phyloP scores from a whole-genome alignment of 345 rosid genomes.

The Aquilaria yunnanensis region DNA sequence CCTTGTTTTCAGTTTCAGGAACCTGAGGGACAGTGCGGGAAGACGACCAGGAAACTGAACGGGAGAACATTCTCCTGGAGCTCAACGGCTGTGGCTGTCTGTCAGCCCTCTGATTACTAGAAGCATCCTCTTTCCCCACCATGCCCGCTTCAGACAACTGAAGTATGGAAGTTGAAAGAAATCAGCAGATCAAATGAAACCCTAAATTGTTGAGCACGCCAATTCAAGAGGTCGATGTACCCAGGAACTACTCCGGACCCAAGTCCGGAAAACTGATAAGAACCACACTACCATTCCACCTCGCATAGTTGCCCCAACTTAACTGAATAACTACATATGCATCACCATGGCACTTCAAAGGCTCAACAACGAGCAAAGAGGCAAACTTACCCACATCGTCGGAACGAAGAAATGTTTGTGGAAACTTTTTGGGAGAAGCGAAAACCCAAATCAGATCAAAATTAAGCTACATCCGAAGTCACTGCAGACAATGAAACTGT shows the following conservation, averaged over 20 bases:
- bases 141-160: conserved; percentile 34
- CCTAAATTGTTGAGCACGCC: conserved; percentile 9
- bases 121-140: conserved; percentile 88
- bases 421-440: conserved; percentile 7
- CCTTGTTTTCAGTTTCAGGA: conserved; percentile 44
- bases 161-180: conserved; percentile 9
- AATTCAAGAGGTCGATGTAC: conserved; percentile 1
- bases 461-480: conserved; percentile 12
- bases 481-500: conserved; percentile 26
- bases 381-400: neutral
- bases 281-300: conserved; percentile 8
- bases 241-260: conserved; percentile 1
- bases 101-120: conserved; percentile 37
- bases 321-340: too few species aligned
- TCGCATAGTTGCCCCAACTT: too few species aligned
- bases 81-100: conserved; percentile 43
- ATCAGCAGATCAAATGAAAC: conserved; percentile 19
- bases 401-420: conserved; percentile 11
- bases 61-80: conserved; percentile 79
- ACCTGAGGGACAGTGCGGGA: conserved; percentile 68
- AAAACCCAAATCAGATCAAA: conserved; percentile 34
- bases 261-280: neutral
- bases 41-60: conserved; percentile 97
- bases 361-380: neutral
- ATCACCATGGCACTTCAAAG: conserved; percentile 6